phyloP scores from a whole-genome alignment of 1,139 yeast species.

The Yamadazyma dendronema region DNA sequence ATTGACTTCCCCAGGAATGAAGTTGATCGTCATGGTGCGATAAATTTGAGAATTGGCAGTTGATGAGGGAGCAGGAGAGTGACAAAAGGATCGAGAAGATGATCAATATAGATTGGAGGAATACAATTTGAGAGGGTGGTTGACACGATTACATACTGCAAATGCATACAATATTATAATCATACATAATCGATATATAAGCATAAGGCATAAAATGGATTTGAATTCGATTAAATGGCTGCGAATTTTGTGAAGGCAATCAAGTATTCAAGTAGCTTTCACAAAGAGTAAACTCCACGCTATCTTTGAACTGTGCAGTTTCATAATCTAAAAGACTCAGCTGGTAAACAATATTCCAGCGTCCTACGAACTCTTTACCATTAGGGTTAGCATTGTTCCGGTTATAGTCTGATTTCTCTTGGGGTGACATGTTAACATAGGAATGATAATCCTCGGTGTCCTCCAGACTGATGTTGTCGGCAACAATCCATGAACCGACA shows the following conservation, averaged over 20 bases:
- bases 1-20: slow-evolving; percentile 86
- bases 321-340: slow-evolving; percentile 19
- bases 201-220: neutral
- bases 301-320: slow-evolving; percentile 18
- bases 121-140: no score
- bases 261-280: neutral
- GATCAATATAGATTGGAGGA: neutral
- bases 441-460: slow-evolving; percentile 42
- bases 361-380: slow-evolving; percentile 32
- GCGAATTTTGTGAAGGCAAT: neutral
- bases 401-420: slow-evolving; percentile 32
- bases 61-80: neutral
- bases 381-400: slow-evolving; percentile 21
- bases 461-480: slow-evolving; percentile 36
- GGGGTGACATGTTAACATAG: slow-evolving; percentile 40
- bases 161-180: no score
- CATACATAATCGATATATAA: no score
- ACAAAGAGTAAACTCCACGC: slow-evolving; percentile 27
- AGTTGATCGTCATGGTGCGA: slow-evolving; percentile 54
- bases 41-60: neutral
- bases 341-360: slow-evolving; percentile 46
- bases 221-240: slow-evolving; percentile 1
- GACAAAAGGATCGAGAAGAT: neutral
- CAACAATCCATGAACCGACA: slow-evolving; percentile 40
- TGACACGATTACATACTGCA: no score